Evolutionary conservation across 352 stramenopile genomes (phyloP), one percentile per base, ranked within the genome.

Genomic region (Pythium guiyangense): DNA sequence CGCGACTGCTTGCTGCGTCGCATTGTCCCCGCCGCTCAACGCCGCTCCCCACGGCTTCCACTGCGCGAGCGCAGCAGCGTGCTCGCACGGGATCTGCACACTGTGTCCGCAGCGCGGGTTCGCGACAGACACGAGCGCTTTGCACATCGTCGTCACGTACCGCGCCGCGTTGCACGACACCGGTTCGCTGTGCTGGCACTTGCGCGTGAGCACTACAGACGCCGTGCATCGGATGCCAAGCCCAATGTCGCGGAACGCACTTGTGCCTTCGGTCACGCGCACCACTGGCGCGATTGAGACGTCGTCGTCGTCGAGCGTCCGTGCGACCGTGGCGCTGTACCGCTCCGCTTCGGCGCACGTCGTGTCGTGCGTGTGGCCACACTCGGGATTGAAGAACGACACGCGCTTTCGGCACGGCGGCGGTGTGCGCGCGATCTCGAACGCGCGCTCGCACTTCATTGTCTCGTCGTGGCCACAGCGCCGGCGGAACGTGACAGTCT

Each of bases 401-500:
- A 90, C 71, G 0, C 48, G 31, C 39, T 88, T 70, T 6, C 54
- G 35, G 42, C 86, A 94, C 8, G 72, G 69, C 5, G 75, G 70
- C 6, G 77, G 57, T 14, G 44, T 67, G 14, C 67, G 54, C 1
- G 74, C 70, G 45, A 93, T 70, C 27, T 88, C 80, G 50, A 96
- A 94, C 2, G 86, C 84, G 51, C 72, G 63, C 48, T 85, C 78
- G 34, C 86, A 96, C 43, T 72, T 67, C 18, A 84, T 56, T 11
- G 49, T 66, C 39, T 75, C 66, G 46, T 73, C 63, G 31, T 96
- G 86, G 0, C 81, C 80, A 53, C 86, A 96, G 4, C 39, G 63
- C 10, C 80, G 69, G 37, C 78, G 62, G 64, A 95, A 92, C 18
- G 52, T 84, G 1, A 92, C 77, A 11, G 37, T 60, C 43, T 74